Percentiles rank a stretch among this genome's conserved stretches.
These are phyloP conservation scores for Staphylotrichum tortipilum DNA, from an alignment of 495 filamentous ascomycete species.

Conservation along the genomic window DNA sequence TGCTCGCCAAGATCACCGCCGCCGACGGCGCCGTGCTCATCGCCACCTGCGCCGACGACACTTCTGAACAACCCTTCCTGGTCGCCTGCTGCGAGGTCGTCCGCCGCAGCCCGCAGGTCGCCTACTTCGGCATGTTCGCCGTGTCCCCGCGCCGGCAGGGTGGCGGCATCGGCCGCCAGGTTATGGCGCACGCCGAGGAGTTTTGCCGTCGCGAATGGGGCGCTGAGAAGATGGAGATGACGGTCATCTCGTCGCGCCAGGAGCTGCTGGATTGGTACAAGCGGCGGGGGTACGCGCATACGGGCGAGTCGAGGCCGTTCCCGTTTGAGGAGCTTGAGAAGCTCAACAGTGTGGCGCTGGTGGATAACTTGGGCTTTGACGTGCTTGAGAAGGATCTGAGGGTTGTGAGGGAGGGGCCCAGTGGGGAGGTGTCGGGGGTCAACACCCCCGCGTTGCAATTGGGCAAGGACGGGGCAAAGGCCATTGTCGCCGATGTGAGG, in stretches of 20 bases:
- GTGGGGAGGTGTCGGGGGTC: no score
- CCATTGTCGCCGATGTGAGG: no score
- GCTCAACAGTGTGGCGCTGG: conserved; percentile 18
- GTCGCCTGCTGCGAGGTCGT: conserved; percentile 30
- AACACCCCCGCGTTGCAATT: no score
- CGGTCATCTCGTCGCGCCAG: conserved; percentile 32
- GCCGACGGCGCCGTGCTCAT: conserved; percentile 31
- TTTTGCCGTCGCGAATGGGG: conserved; percentile 29
- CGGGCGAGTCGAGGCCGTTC: conserved; percentile 33
- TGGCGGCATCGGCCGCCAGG: conserved; percentile 32
- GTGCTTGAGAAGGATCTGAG: conserved; percentile 28
- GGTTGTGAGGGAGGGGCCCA: neutral
- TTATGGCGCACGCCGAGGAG: conserved; percentile 34
- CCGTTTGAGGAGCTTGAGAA: conserved; percentile 25
- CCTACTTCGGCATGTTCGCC: conserved; percentile 37
- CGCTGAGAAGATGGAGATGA: conserved; percentile 24
- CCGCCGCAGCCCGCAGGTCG: conserved; percentile 11
- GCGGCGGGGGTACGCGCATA: conserved; percentile 34
- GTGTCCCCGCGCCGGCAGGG: conserved; percentile 30
- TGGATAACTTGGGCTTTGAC: conserved; percentile 33
- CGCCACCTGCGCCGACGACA: conserved; percentile 14
- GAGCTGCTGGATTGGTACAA: conserved; percentile 38
- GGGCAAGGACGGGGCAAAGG: no score
- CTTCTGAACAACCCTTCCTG: neutral
- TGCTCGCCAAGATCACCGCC: conserved; percentile 33